Conservation (phyloP, 164 flowering plant genomes). For the Nymphaea colorata region DNA sequence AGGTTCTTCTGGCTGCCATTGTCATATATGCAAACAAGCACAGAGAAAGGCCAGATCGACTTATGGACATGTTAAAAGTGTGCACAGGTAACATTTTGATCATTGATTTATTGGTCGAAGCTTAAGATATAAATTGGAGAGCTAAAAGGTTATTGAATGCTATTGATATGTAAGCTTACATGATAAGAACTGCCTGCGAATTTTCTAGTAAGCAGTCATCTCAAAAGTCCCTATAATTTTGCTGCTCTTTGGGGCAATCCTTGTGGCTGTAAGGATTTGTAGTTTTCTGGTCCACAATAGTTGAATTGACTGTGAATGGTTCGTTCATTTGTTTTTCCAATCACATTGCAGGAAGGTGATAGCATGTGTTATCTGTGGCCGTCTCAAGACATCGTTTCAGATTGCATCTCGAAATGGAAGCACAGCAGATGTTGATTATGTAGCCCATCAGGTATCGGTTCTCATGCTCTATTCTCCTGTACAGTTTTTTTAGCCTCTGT, state of each 20-base stretch:
- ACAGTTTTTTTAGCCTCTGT: neutral
- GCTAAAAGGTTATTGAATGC: no score
- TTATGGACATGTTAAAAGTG: slow-evolving; percentile 96
- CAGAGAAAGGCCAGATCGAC: slow-evolving; percentile 96
- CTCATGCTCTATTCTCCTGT: neutral
- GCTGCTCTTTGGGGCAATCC: no score
- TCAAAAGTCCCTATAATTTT: no score
- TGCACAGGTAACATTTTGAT: slow-evolving; percentile 63
- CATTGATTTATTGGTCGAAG: neutral
- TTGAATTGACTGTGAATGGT: no score
- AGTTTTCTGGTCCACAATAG: no score
- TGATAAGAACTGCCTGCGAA: no score
- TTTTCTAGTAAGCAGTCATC: no score
- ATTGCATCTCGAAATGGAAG: slow-evolving; percentile 97
- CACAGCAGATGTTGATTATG: slow-evolving; percentile 97
- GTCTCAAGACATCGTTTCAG: slow-evolving; percentile 94
- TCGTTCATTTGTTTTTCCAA: neutral
- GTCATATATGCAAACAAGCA: slow-evolving; percentile 94
- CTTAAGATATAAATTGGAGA: no score
- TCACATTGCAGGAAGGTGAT: slow-evolving; percentile 66
- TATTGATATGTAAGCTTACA: no score
- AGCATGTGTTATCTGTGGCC: slow-evolving; percentile 99
- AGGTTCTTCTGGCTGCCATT: slow-evolving; percentile 96
- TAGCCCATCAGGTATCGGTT: slow-evolving; percentile 83
- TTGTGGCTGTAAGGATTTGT: no score